Evolutionary conservation across 495 filamentous ascomycete genomes (phyloP), one percentile per base, ranked within the genome.

Genomic region (Talaromyces liani): DNA sequence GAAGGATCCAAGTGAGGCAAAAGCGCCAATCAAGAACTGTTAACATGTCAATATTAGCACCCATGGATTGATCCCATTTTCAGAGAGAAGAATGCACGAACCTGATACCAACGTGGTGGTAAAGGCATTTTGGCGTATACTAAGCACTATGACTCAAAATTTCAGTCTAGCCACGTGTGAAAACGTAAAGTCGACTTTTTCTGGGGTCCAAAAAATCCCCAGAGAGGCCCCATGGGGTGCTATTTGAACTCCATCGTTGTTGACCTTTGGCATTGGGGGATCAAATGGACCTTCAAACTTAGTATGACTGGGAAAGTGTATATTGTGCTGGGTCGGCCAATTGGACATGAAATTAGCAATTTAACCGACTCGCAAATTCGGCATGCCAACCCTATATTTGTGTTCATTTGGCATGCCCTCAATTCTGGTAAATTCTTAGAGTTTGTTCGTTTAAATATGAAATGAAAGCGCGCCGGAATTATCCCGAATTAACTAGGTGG

Each of bases 1-100:
- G 64, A 86, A 80, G 18, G 82, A 85, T 56, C 84, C 84, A 34
- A 87, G 72, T 6, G 84, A 86, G 71, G 85, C 85, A 70, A 87
- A 87, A 47, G 87, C 77, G 72, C 83, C 81, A 20, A 86, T 81
- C 64, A 87, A 77, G 68, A 85, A 85, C 81, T 87, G 60, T 25
- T 22, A 29, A 4, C 9, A 27, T 56, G 24, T 16, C 22, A 27
- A 56, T n/a, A 29, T 56, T 56, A 27, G 20, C 10, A 27, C 10
- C 6, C 24, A 12, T 56, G 24, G 49, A 71, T 61, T 22, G 16
- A 9, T 18, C 12, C 3, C 31, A 47, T 10, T 45, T 12, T 31
- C 24, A n/a, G 8, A 47, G 10, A 45, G 33, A 22, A 24, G 49
- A 29, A 10, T 54, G 24, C 22, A 62, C 74, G 24, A 76, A 82